phyloP scores from a whole-genome alignment of 768 basidiomycete species.

The Mycena albidolilacea region DNA sequence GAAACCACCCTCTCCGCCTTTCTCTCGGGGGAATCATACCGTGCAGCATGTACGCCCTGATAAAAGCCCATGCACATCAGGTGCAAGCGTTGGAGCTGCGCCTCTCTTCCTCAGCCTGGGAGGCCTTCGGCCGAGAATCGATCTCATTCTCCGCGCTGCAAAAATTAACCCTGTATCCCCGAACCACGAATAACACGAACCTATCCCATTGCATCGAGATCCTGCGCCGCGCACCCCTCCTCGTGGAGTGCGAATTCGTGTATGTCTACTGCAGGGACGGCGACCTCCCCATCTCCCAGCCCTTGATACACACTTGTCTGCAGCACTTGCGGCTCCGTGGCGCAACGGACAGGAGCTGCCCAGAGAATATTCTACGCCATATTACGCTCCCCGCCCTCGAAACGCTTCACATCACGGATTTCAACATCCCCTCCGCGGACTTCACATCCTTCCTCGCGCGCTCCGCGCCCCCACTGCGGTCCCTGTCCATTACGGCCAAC shows the following conservation, averaged over 20 bases:
- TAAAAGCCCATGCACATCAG: not conserved
- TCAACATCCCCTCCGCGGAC: not conserved
- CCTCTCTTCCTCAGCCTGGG: not conserved
- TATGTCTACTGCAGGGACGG: not conserved
- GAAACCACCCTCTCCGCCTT: not conserved
- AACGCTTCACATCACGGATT: not conserved
- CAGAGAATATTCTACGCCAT: not conserved
- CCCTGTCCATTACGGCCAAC: not conserved
- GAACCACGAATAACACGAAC: not conserved
- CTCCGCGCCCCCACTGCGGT: not conserved
- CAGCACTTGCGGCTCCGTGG: constrained; percentile 14
- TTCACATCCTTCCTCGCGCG: not conserved
- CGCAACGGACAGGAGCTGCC: not conserved
- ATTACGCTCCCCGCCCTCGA: constrained; percentile 17
- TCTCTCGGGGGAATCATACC: not conserved
- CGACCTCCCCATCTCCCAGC: not conserved
- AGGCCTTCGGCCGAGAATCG: not conserved
- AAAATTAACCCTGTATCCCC: not conserved
- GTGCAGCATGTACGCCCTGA: not conserved
- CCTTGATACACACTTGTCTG: not conserved
- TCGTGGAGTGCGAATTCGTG: constrained; percentile 1
- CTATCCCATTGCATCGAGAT: not conserved
- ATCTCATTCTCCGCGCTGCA: not conserved
- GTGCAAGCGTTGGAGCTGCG: not conserved
- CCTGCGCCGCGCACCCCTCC: not conserved